Conservation (phyloP, 1,284 basidiomycete genomes). For the Apiotrichum sp. region DNA sequence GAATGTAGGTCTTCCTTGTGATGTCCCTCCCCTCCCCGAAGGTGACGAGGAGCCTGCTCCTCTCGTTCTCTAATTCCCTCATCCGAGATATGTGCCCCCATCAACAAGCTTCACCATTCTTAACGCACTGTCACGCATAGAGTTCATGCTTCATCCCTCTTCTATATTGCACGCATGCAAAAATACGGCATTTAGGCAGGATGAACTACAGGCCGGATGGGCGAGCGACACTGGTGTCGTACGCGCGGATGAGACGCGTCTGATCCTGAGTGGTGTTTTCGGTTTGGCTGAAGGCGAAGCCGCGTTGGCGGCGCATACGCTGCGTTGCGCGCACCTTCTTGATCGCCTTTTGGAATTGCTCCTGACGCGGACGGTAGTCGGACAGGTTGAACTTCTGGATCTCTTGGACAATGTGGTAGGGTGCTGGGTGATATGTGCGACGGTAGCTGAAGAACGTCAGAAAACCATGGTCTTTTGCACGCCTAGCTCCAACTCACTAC, state of each 20-base stretch:
- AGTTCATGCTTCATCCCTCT: background rate
- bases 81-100: background rate
- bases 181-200: too few species aligned
- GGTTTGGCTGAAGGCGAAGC: slow-evolving; percentile 94
- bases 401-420: slow-evolving; percentile 97
- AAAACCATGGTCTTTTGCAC: too few species aligned
- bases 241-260: slow-evolving; percentile 75
- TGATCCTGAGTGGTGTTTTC: slow-evolving; percentile 81
- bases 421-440: slow-evolving; percentile 79
- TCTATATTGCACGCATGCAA: too few species aligned
- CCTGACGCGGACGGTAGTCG: slow-evolving; percentile 93
- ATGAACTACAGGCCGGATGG: slow-evolving; percentile 41
- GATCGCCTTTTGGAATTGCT: slow-evolving; percentile 98
- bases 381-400: slow-evolving; percentile 94
- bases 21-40: slow-evolving; percentile 17
- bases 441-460: slow-evolving; percentile 55
- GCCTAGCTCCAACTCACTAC: slow-evolving; percentile 52
- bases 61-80: too few species aligned
- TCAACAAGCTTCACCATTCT: background rate
- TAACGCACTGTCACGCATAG: too few species aligned
- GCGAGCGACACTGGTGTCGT: slow-evolving; percentile 63
- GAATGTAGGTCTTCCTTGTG: slow-evolving; percentile 32
- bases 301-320: slow-evolving; percentile 85
- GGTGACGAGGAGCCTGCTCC: background rate
- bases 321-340: slow-evolving; percentile 95